Base-by-base conservation (phyloP, 495 filamentous ascomycete species). In the Opeltia flavorubescens region DNA sequence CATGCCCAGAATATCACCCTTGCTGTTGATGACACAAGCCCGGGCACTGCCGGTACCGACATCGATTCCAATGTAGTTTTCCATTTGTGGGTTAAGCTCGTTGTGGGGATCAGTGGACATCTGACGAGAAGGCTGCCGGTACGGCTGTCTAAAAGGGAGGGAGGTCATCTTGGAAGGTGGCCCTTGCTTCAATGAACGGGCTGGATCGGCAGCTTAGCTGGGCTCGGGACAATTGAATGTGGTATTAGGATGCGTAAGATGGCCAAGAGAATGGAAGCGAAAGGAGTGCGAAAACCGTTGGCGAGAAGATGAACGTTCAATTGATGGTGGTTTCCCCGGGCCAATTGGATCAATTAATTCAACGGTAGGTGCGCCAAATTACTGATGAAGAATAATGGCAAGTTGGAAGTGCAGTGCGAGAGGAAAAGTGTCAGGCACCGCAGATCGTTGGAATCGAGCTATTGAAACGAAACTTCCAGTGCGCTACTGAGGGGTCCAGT, bases 1-100 rank as follows among this genome's bases (percentile, higher is more conserved):
- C 51, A 95, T 66, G 5, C 84, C 91, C 44, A 93, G 85, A 63
- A 98, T 95, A 52, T 94, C 86, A 25, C 91, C 91, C 24, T 83
- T 80, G 38, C 72, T 70, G 64, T 95, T 83, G 58, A 96, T 93
- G 62, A 96, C 82, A 67, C 89, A 95, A 13, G 89, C 91, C 57
- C 91, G 76, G 17, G 89, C 88, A 58, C 87, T 94, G 39, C 91
- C 89, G 5, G 91, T 98, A 38, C 91, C 91, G 44, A 96, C 91
- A 61, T 98, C 91, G 47, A 95, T 84, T 35, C 89, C 89, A 56
- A 95, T 87, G 62, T 84, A 95, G 55, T 81, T 74, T 43, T 79
- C 75, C 45, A 68, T 56, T 24, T 75, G 67, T 13, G 72, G 64
- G 35, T 68, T 46, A 23, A 76, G 55, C 33, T 78, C 71, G 51